A percentile compares a stretch with the other conserved stretches of the same genome.
Evolutionary conservation across 805 yeast species (phyloP).

Genomic region (Zygotorulaspora chibaensis): DNA sequence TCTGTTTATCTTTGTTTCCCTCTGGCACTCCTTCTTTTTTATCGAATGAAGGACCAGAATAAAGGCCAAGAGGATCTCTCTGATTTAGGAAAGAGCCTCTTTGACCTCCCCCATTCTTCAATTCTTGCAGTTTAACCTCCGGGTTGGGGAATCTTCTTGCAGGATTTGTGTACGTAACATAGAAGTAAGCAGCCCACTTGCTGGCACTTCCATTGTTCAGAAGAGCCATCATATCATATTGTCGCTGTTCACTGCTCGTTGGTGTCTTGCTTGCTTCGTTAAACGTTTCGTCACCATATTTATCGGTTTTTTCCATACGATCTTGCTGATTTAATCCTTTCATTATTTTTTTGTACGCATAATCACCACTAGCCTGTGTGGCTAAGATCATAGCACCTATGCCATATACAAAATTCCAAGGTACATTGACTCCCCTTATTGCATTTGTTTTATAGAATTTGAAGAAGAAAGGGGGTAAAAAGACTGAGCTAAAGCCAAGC

Average conservation of each 20-base stretch:
- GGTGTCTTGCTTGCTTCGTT: slow-evolving; percentile 2
- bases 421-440: slow-evolving; percentile 39
- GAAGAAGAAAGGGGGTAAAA: slow-evolving; percentile 41
- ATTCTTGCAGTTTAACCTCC: slow-evolving; percentile 34
- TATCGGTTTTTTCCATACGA: slow-evolving; percentile 20
- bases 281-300: slow-evolving; percentile 15
- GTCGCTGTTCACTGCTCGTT: slow-evolving; percentile 22
- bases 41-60: slow-evolving; percentile 30
- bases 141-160: slow-evolving; percentile 55
- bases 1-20: not conserved
- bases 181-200: slow-evolving; percentile 51
- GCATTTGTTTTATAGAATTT: slow-evolving; percentile 35
- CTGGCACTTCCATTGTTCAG: slow-evolving; percentile 35
- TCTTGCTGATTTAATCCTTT: slow-evolving; percentile 20
- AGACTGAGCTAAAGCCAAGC: slow-evolving; percentile 40
- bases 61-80: slow-evolving; percentile 39
- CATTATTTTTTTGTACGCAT: slow-evolving; percentile 34
- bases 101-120: slow-evolving; percentile 18
- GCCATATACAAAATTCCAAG: slow-evolving; percentile 41
- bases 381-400: slow-evolving; percentile 37
- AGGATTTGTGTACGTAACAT: slow-evolving; percentile 48
- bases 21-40: slow-evolving; percentile 18
- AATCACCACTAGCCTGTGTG: slow-evolving; percentile 32
- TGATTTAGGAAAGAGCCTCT: slow-evolving; percentile 30
- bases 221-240: slow-evolving; percentile 34